Evolutionary conservation across 176 grass and related monocot species (phyloP).

Genomic region (Musa beccarii): DNA sequence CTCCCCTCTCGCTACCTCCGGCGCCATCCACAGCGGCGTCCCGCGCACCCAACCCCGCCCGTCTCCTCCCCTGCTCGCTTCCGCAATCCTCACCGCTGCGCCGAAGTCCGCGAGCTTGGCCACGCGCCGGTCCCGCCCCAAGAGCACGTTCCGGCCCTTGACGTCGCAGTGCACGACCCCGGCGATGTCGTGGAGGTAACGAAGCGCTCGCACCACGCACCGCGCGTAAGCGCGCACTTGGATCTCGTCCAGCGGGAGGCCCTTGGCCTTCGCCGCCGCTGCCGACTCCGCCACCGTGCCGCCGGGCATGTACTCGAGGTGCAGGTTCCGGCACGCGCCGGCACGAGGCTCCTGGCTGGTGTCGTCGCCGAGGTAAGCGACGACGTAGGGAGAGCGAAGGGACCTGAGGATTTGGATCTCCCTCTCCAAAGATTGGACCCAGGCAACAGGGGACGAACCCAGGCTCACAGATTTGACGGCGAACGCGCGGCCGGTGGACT

Average conservation of each 20-base stretch:
- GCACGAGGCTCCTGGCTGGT: background rate
- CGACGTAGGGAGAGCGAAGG: constrained; percentile 8
- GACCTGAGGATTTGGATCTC: constrained; percentile 13
- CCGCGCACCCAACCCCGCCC: background rate
- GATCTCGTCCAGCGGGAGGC: background rate
- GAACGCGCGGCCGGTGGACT: background rate
- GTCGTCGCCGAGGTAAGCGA: constrained; percentile 18
- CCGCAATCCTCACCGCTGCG: background rate
- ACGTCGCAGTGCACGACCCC: constrained; percentile 24
- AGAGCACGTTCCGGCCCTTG: constrained; percentile 21
- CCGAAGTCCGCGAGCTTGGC: constrained; percentile 21
- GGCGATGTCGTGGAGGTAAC: constrained; percentile 16
- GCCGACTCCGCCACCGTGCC: constrained; percentile 8
- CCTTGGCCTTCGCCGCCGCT: background rate
- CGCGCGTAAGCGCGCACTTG: background rate
- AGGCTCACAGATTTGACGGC: constrained; percentile 13
- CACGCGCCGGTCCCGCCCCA: background rate
- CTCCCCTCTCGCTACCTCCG: constrained; percentile 16
- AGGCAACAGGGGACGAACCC: background rate
- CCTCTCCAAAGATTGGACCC: constrained; percentile 2
- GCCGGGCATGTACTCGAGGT: constrained; percentile 20
- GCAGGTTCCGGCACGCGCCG: constrained; percentile 7
- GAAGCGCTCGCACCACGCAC: constrained; percentile 7
- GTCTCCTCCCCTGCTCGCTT: background rate
- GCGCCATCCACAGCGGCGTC: constrained; percentile 21